Evolutionary conservation across 495 filamentous ascomycete species (phyloP), one percentile per base, ranked within the genome.

Genomic region (Penicillium antarcticum): DNA sequence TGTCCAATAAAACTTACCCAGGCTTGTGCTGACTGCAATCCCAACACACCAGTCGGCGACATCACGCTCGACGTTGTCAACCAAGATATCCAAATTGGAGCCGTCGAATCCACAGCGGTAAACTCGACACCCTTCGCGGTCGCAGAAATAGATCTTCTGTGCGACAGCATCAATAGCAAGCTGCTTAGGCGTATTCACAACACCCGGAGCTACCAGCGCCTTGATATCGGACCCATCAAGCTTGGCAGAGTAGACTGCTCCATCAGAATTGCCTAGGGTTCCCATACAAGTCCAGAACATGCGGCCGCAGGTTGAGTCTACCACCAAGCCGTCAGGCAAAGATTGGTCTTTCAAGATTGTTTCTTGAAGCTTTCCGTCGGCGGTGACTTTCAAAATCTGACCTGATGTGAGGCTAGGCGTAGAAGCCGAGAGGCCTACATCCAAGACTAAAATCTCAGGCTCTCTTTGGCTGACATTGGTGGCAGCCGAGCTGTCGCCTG

Each of bases 241-340:
- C 19, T 72, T 68, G 46, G 65, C 58, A 10, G 68, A 73, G 36
- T 68, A 57, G 1, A 82, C 63, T 1, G 58, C 46, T 1, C 79
- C 78, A 51, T 79, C 74, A 14, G 65, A 56, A 37, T 65, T 59
- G 9, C 61, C 63, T 6, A 69, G 66, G 26, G 58, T 33, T 8
- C 78, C 77, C 77, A 81, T 81, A 52, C 60, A 67, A 23, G 75
- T 78, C 77, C 78, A 81, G 61, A 76, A 79, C 13, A 83, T 62
- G 9, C 66, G 62, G 19, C 64, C 56, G 1, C 42, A 67, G 12
- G 41, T 29, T 1, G 54, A 39, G 32, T 66, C 66, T n/a, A 78
- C 47, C 9, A 58, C 71, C 19, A 80, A 52, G 1, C 78, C 77
- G 58, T 80, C 79, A 2, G 79, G 79, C 6, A 74, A 48, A 18